These are phyloP conservation scores for Rhizopus sp. DNA, from an alignment of 371 early-diverging fungal species.

Conservation along the genomic window DNA sequence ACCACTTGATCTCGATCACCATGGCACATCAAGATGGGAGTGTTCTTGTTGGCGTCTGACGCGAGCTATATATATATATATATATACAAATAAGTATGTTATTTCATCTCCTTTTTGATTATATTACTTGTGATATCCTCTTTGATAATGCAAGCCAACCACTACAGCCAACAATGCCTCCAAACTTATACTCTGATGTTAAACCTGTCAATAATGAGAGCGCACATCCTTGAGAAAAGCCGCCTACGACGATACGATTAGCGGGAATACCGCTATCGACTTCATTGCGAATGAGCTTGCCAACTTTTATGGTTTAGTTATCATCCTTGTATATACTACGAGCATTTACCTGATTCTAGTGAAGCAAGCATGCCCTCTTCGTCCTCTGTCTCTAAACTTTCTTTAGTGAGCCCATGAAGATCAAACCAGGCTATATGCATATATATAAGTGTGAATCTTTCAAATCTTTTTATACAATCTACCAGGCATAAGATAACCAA, in stretches of 20 bases:
- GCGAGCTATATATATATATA: constrained; percentile 54
- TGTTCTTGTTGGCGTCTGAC: constrained; percentile 69
- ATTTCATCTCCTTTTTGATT: neutral
- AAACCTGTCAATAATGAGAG: constrained; percentile 76
- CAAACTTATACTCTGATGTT: constrained; percentile 70
- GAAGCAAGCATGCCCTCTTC: constrained; percentile 76
- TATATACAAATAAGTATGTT: neutral
- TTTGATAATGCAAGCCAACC: constrained; percentile 79
- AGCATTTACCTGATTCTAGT: constrained; percentile 51
- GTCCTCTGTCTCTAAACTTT: constrained; percentile 65
- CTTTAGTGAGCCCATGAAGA: constrained; percentile 58
- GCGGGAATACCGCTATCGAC: constrained; percentile 80
- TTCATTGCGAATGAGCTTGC: constrained; percentile 74
- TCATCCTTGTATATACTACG: neutral
- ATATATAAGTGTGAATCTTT: constrained; percentile 7
- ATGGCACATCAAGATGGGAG: constrained; percentile 89
- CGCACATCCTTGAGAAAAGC: constrained; percentile 95
- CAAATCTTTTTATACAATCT: constrained; percentile 37
- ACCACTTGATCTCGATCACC: constrained; percentile 87
- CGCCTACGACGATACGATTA: constrained; percentile 88
- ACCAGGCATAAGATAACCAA: constrained; percentile 85
- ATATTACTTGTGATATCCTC: constrained; percentile 54
- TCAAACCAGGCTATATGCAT: constrained; percentile 74
- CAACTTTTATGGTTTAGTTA: constrained; percentile 44
- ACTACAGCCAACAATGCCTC: constrained; percentile 69